Base-by-base conservation (phyloP, 2,329 filamentous ascomycete species). In the Purpureocillium takamizusanense region DNA sequence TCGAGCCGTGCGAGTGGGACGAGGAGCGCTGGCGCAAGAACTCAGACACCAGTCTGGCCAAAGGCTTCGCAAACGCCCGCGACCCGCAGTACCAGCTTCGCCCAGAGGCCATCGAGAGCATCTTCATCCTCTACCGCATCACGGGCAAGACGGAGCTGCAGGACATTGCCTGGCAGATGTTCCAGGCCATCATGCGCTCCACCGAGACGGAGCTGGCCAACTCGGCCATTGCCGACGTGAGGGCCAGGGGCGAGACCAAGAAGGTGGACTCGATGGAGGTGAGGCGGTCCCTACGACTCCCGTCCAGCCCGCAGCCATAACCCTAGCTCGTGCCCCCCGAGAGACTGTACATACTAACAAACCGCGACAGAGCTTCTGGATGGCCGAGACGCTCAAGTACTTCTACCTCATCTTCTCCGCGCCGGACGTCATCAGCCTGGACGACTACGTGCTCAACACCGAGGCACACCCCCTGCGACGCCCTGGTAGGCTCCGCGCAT, bases 51-150 rank as follows among this genome's bases (percentile, higher is more conserved):
- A 48, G 37, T 4, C 45, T 71, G 2, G 59, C 61, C 4, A 69
- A 72, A 7, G 84, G 85, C 0, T 87, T 85, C 55, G 78, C 70
- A 35, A 72, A 78, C 45, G 61, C 61, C 9, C 67, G 59, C 0
- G 70, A 75, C 37, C 54, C 69, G 0, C 62, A 65, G 4, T 75
- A 76, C 39, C 55, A 70, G 10, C 57, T 76, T 15, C 56, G 72
- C 0, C 67, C 69, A 0, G 85, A 90, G 60, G 84, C 84, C 2
- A 86, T 90, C 38, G 85, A 90, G 63, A 83, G 78, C 12, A 75
- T 92, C 4, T 90, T 86, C 57, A 74, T 86, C 53, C 76, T 90
- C 67, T 86, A 82, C 56, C 75, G 72, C 14, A 62, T 73, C 35
- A 75, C 70, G 0, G 72, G 67, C 1, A 56, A 67, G 29, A 35